Percentiles rank a stretch among this genome's conserved stretches.
These are phyloP conservation scores for Boletellus ananas DNA, from an alignment of 768 basidiomycete species.

Conservation along the genomic window DNA sequence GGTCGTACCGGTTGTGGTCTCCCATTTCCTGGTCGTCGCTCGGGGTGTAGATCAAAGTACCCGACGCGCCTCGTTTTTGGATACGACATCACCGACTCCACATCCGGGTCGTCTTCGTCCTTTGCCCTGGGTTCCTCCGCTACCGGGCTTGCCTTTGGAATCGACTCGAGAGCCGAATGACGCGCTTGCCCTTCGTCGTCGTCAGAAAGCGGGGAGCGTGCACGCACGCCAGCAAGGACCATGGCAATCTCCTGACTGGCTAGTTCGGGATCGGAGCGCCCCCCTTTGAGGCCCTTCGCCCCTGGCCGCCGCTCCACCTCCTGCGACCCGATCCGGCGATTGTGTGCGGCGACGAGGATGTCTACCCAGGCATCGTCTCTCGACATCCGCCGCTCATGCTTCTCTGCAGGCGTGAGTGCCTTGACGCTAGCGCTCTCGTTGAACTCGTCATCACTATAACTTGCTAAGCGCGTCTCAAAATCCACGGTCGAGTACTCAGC, in stretches of 20 bases:
- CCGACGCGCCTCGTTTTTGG: conserved; percentile 44
- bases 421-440: conserved; percentile 41
- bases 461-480: conserved; percentile 77
- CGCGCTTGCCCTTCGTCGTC: conserved; percentile 36
- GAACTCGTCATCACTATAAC: conserved; percentile 48
- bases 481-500: conserved; percentile 81
- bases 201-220: conserved; percentile 32
- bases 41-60: conserved; percentile 80
- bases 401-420: conserved; percentile 38
- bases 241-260: conserved; percentile 71
- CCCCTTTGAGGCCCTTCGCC: conserved; percentile 32
- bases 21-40: conserved; percentile 44
- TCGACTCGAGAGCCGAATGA: conserved; percentile 17
- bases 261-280: conserved; percentile 59
- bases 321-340: conserved; percentile 51
- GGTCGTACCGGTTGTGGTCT: conserved; percentile 20
- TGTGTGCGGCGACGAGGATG: conserved; percentile 65
- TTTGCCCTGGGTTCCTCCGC: conserved; percentile 44
- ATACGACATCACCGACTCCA: conserved; percentile 38
- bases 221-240: conserved; percentile 57
- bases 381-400: conserved; percentile 41
- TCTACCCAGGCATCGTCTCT: conserved; percentile 85
- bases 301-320: conserved; percentile 41
- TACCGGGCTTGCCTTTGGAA: background rate
- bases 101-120: conserved; percentile 41